Base-by-base conservation (phyloP, 345 rosid genomes). In the Sisymbrium irio region DNA sequence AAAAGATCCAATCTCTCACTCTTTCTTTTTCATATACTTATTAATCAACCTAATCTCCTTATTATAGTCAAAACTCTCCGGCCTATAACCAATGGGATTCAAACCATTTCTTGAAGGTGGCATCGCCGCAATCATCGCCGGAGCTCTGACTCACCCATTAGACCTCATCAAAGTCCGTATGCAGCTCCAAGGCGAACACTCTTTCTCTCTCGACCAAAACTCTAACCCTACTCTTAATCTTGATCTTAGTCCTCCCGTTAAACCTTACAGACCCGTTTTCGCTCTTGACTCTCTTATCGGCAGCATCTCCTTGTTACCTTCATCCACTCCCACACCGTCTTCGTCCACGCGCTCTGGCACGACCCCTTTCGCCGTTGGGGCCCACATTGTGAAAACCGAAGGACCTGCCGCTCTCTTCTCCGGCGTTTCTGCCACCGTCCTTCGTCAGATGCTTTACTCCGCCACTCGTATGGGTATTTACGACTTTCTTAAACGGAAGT, bases 391-490 rank as follows among this genome's bases (percentile, higher is more conserved):
- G 77, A 87, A 77, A 65, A 54, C 83, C 6, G 94, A 92, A 75
- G 96, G 94, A 28, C 79, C 77, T 0, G 79, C 85, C 18, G 92
- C 94, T n/a, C 83, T 92, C 35, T 92, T 83, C 83, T 86, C 96
- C 46, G 91, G 96, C 47, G 92, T 92, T 22, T 92, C 98, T 39
- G 94, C 96, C 59, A 89, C 98, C 58, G 79, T 89, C 27, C 96
- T 89, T 78, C 92, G 94, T 12, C 94, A 92, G 72, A 87, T 91
- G 45, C 92, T 92, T 41, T 92, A 92, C 76, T 92, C 98, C 58
- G 88, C 98, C 71, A 92, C 96, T 7, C 87, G 96, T 7, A 92
- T 92, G 98, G 98, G 98, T 5, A 88, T 92, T 12, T 92, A 92
- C 59, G 96, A 90, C 65, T 66, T 88, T n/a, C 82, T 89, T 41